Conservation (phyloP, 2,329 filamentous ascomycete species). For the Fusarium sp. region DNA sequence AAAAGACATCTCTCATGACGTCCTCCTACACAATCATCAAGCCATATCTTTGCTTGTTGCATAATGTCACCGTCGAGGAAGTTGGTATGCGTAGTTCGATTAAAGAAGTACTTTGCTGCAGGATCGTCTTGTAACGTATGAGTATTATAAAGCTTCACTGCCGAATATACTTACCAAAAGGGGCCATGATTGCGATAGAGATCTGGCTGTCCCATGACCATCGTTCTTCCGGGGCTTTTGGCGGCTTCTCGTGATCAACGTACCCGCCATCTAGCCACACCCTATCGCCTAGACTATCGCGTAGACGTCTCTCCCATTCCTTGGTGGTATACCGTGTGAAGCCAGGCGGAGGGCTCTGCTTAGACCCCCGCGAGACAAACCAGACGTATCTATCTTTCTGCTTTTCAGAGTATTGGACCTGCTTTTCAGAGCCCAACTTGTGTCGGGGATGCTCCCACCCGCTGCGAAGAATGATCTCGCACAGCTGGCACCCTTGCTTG, state of each 20-base stretch:
- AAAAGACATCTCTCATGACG: constrained; percentile 6
- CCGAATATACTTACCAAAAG: not conserved
- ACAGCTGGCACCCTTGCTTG: not conserved
- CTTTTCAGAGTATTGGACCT: not conserved
- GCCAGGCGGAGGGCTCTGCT: not conserved
- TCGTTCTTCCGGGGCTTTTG: not conserved
- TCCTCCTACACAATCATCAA: not conserved
- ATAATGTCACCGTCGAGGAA: constrained; percentile 2
- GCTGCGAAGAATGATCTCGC: not conserved
- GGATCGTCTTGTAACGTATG: not conserved
- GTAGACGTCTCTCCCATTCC: not conserved
- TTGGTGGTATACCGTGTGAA: not conserved
- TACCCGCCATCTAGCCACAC: not conserved
- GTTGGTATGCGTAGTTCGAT: not conserved
- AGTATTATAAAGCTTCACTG: not conserved
- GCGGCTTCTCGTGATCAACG: not conserved
- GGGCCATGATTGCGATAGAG: not conserved
- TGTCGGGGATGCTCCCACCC: not conserved
- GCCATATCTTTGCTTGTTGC: not conserved
- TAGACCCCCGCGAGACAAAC: not conserved
- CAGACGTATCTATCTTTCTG: not conserved
- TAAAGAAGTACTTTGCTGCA: not conserved
- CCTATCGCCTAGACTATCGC: not conserved
- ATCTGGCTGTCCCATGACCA: not conserved
- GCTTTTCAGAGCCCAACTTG: not conserved